Percentiles rank a stretch among this genome's conserved stretches.
phyloP scores from a whole-genome alignment of 1,284 basidiomycete genomes.

The Ceratobasidium sp. region DNA sequence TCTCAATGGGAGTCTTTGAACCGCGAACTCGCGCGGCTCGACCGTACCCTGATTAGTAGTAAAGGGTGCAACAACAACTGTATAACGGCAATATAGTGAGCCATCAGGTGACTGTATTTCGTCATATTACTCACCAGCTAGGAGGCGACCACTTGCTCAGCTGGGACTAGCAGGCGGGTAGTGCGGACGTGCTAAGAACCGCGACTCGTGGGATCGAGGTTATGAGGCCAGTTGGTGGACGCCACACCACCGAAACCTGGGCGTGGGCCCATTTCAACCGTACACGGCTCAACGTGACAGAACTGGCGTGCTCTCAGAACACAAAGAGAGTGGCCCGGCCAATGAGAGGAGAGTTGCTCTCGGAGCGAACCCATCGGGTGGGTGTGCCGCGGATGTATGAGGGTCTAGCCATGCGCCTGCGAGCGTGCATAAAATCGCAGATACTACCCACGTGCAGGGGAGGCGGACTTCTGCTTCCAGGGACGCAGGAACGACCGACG shows the following conservation, averaged over 20 bases:
- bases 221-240: conserved; percentile 6
- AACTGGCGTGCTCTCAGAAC: conserved; percentile 36
- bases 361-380: conserved; percentile 19
- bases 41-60: conserved; percentile 27
- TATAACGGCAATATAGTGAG: conserved; percentile 1
- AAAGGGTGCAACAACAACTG: conserved; percentile 32
- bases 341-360: conserved; percentile 13
- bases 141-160: conserved; percentile 26
- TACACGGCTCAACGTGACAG: conserved; percentile 35
- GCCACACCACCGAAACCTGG: conserved; percentile 22
- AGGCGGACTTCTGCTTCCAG: conserved; percentile 13
- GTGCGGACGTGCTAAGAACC: neutral
- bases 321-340: conserved; percentile 19
- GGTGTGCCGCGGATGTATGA: conserved; percentile 28
- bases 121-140: conserved; percentile 19
- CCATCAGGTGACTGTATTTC: conserved; percentile 5
- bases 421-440: conserved; percentile 35
- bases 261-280: conserved; percentile 26
- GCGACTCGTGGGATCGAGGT: conserved; percentile 4
- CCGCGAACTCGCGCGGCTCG: conserved; percentile 35
- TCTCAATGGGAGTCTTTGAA: conserved; percentile 19
- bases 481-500: conserved; percentile 36
- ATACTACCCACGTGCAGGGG: conserved; percentile 17
- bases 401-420: conserved; percentile 10
- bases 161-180: conserved; percentile 33